Conservation (phyloP, 148 eudicot species). For the Spergularia marina region DNA sequence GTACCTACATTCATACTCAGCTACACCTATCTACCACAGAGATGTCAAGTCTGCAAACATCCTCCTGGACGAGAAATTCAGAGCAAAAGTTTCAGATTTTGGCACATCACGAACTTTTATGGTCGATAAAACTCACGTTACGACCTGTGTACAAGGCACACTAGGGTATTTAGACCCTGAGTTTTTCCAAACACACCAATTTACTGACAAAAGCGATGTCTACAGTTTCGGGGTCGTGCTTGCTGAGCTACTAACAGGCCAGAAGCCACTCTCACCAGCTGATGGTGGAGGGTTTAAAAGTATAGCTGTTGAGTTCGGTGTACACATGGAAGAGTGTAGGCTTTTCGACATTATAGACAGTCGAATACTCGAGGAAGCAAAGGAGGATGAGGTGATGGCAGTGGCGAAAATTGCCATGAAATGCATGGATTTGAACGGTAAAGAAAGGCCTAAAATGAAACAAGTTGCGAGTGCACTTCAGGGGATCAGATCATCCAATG, state of each 20-base stretch:
- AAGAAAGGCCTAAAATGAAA: constrained; percentile 25
- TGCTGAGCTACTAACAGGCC: constrained; percentile 25
- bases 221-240: constrained; percentile 30
- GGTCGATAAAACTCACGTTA: constrained; percentile 24
- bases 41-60: constrained; percentile 24
- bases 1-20: constrained; percentile 23
- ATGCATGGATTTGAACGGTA: constrained; percentile 21
- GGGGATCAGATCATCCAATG: constrained; percentile 6
- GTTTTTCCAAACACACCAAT: constrained; percentile 23
- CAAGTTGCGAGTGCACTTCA: constrained; percentile 20
- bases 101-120: constrained; percentile 16
- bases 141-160: constrained; percentile 24
- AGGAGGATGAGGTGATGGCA: constrained; percentile 16
- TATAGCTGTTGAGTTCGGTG: constrained; percentile 20
- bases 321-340: constrained; percentile 13
- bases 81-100: constrained; percentile 26
- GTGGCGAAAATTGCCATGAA: constrained; percentile 13
- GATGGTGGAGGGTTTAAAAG: constrained; percentile 16
- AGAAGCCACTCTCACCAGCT: background rate
- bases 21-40: constrained; percentile 26
- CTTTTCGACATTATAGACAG: constrained; percentile 18
- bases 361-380: constrained; percentile 17
- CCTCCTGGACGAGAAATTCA: constrained; percentile 18
- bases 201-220: constrained; percentile 24
- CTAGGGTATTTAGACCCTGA: constrained; percentile 26